Evolutionary conservation across 805 yeast genomes (phyloP).

Genomic region (Diddensiella caesifluorescens): DNA sequence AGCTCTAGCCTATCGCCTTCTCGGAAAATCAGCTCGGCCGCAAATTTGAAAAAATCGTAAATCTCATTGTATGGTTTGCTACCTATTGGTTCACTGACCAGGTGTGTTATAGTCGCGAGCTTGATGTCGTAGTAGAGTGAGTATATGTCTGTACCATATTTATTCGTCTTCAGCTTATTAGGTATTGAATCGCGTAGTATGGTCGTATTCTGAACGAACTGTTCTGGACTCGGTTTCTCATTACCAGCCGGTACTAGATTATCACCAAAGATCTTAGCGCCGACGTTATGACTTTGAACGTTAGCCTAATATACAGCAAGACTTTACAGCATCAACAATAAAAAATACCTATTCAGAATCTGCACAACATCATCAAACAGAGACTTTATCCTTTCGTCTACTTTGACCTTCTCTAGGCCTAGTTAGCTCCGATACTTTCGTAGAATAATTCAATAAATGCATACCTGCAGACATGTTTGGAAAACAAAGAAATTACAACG

Average conservation of each 20-base stretch:
- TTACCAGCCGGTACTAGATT: conserved; percentile 7
- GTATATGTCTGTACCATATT: conserved; percentile 13
- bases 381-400: not conserved
- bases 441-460: too few relatives aligned
- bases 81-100: conserved; percentile 25
- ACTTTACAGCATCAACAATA: too few relatives aligned
- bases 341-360: conserved; percentile 5
- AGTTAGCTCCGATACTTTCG: too few relatives aligned
- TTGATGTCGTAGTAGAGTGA: conserved; percentile 28
- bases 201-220: not conserved
- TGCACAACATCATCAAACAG: conserved; percentile 5
- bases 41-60: conserved; percentile 28
- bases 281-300: conserved; percentile 6
- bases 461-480: too few relatives aligned
- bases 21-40: conserved; percentile 30
- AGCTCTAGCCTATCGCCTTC: conserved; percentile 31
- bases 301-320: conserved; percentile 1
- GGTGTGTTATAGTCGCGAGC: conserved; percentile 25
- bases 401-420: not conserved
- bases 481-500: too few relatives aligned
- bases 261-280: conserved; percentile 4
- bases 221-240: not conserved
- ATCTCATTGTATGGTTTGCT: conserved; percentile 25
- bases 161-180: conserved; percentile 7
- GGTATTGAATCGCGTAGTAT: conserved; percentile 5